These are phyloP conservation scores for Plectosphaerella plurivora DNA, from an alignment of 2,329 filamentous ascomycete species.

Conservation along the genomic window DNA sequence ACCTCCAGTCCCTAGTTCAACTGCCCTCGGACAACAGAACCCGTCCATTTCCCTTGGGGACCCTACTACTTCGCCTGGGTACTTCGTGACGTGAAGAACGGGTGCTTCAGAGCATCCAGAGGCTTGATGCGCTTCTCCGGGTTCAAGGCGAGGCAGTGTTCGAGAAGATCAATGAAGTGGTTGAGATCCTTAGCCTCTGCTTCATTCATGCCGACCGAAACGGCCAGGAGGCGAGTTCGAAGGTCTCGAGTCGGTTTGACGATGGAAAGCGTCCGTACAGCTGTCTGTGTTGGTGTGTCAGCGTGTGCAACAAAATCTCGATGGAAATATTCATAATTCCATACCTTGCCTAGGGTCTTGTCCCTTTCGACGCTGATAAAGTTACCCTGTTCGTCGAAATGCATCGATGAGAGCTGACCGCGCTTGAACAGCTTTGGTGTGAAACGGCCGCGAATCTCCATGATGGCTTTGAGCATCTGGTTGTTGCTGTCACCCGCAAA, in stretches of 20 bases:
- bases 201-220: conserved; percentile 69
- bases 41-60: too few species aligned
- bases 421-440: conserved; percentile 84
- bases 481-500: conserved; percentile 97
- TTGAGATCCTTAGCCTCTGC: conserved; percentile 72
- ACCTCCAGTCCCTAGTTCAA: too few species aligned
- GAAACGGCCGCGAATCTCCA: conserved; percentile 92
- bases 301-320: conserved; percentile 12
- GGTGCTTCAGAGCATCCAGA: conserved; percentile 79
- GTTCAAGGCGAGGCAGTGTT: conserved; percentile 83
- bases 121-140: conserved; percentile 90
- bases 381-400: conserved; percentile 81
- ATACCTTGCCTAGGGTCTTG: conserved; percentile 77
- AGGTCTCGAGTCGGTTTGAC: conserved; percentile 78
- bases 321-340: conserved; percentile 21
- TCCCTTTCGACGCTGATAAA: conserved; percentile 84
- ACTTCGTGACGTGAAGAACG: conserved; percentile 63
- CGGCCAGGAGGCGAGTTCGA: conserved; percentile 72
- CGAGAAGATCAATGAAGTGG: conserved; percentile 80
- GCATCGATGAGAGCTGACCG: conserved; percentile 67
- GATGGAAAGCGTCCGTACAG: conserved; percentile 61
- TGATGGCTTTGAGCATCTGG: conserved; percentile 94
- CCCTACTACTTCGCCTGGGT: too few species aligned
- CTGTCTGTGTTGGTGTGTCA: conserved; percentile 44
- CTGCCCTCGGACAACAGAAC: too few species aligned